Conservation (phyloP, 2,329 filamentous ascomycete genomes). For the Apiospora kogelbergensis region DNA sequence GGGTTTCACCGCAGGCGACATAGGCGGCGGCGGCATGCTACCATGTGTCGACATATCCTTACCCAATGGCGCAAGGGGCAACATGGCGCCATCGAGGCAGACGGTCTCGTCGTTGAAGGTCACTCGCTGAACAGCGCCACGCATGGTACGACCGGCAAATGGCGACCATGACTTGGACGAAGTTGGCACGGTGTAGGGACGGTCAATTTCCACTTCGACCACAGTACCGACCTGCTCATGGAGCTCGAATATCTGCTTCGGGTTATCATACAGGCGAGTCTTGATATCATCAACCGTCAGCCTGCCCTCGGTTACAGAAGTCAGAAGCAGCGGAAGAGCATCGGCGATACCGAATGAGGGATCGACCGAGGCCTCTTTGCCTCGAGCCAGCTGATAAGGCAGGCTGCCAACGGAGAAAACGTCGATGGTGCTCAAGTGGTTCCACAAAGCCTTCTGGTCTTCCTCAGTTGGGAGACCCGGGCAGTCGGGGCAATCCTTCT, state of each 20-base stretch:
- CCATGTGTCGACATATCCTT: slow-evolving; percentile 75
- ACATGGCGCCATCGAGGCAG: slow-evolving; percentile 70
- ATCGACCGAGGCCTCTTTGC: slow-evolving; percentile 50
- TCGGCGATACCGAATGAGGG: slow-evolving; percentile 70
- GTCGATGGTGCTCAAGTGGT: slow-evolving; percentile 70
- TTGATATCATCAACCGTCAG: slow-evolving; percentile 74
- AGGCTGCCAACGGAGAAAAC: slow-evolving; percentile 78
- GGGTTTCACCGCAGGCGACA: slow-evolving; percentile 60
- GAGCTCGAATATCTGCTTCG: slow-evolving; percentile 78
- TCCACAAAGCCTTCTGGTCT: slow-evolving; percentile 75
- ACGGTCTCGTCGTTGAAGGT: slow-evolving; percentile 73
- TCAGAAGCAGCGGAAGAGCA: slow-evolving; percentile 71
- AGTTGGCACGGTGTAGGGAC: slow-evolving; percentile 60
- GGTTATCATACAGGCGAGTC: slow-evolving; percentile 71
- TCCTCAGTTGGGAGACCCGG: slow-evolving; percentile 63
- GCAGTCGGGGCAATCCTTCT: slow-evolving; percentile 68
- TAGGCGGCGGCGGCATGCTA: slow-evolving; percentile 41
- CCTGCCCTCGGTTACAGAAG: slow-evolving; percentile 71
- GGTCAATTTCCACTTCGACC: slow-evolving; percentile 75
- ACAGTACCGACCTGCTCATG: slow-evolving; percentile 75
- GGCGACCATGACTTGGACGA: slow-evolving; percentile 62
- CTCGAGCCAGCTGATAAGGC: slow-evolving; percentile 71
- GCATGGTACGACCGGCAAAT: slow-evolving; percentile 67
- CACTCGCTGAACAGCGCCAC: slow-evolving; percentile 71
- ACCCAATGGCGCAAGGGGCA: slow-evolving; percentile 57